Evolutionary conservation across 225 moss, liverwort and hornwort species (phyloP).

Genomic region (Sphagnum tenellum): DNA sequence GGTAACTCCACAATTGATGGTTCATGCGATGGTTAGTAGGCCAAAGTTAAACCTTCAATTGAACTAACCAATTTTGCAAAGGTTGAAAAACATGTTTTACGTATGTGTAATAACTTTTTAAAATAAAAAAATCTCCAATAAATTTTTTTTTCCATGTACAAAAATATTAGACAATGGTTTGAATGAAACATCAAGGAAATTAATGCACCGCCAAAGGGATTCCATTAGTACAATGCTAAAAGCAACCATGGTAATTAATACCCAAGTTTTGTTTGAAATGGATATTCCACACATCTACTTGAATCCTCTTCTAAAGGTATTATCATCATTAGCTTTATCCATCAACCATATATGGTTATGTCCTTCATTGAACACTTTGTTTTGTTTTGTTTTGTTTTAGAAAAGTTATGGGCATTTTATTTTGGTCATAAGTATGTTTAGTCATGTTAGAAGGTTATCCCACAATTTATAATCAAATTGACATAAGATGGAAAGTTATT

Average conservation of each 20-base stretch:
- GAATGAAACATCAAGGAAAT: constrained; percentile 60
- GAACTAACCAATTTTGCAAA: constrained; percentile 86
- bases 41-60: constrained; percentile 83
- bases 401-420: no score
- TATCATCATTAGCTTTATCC: no score
- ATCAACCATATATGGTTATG: no score
- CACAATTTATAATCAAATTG: no score
- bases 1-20: no score
- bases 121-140: no score
- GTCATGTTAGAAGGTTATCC: no score
- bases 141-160: background rate
- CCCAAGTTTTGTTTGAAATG: constrained; percentile 81
- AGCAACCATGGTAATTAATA: constrained; percentile 95
- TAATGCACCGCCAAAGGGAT: constrained; percentile 70
- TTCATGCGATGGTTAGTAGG: constrained; percentile 85
- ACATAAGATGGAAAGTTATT: no score
- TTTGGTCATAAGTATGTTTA: no score
- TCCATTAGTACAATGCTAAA: constrained; percentile 81
- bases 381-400: no score
- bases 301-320: constrained; percentile 86
- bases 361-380: no score
- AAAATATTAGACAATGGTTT: constrained; percentile 81
- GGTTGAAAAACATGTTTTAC: constrained; percentile 83
- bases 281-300: constrained; percentile 73
- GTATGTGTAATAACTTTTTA: constrained; percentile 22